Evolutionary conservation across 2,329 filamentous ascomycete species (phyloP).

Genomic region (Neofusicoccum cordaticola): DNA sequence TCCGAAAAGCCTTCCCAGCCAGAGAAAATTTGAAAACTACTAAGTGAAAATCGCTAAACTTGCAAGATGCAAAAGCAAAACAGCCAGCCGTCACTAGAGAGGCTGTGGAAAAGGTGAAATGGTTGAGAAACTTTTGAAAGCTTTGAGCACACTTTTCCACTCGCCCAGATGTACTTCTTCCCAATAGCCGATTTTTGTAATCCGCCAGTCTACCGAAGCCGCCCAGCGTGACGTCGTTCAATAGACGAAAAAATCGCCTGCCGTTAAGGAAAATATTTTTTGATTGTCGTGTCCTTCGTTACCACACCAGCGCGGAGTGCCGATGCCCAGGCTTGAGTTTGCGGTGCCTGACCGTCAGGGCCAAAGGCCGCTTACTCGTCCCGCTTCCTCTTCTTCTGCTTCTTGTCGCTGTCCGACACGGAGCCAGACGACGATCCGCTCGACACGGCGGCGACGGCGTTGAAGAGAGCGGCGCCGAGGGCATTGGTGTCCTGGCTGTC

Average conservation of each 20-base stretch:
- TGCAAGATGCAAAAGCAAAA: slow-evolving; percentile 10
- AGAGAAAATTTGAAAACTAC: not conserved
- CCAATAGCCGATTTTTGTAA: slow-evolving; percentile 18
- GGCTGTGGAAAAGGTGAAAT: slow-evolving; percentile 8
- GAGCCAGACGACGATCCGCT: slow-evolving; percentile 30
- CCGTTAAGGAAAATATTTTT: slow-evolving; percentile 9
- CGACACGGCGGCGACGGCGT: slow-evolving; percentile 34
- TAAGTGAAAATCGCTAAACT: slow-evolving; percentile 3
- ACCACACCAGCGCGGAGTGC: not conserved
- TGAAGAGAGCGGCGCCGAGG: slow-evolving; percentile 39
- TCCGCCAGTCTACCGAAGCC: slow-evolving; percentile 31
- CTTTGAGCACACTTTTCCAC: slow-evolving; percentile 10
- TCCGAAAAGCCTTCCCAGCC: slow-evolving; percentile 7
- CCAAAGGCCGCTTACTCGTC: slow-evolving; percentile 40
- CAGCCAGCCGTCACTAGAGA: slow-evolving; percentile 8
- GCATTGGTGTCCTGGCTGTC: slow-evolving; percentile 35
- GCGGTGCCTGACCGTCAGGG: slow-evolving; percentile 2
- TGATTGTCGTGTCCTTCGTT: slow-evolving; percentile 9
- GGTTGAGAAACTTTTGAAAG: not conserved
- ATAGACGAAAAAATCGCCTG: slow-evolving; percentile 25
- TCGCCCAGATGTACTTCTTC: slow-evolving; percentile 10
- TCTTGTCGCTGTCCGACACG: slow-evolving; percentile 37
- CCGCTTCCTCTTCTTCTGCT: slow-evolving; percentile 70
- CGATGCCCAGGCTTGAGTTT: slow-evolving; percentile 1
- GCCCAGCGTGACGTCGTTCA: slow-evolving; percentile 32